Evolutionary conservation across 139 green algal genomes (phyloP), one percentile per base, ranked within the genome.

Genomic region (Tetradesmus lagerheimii): DNA sequence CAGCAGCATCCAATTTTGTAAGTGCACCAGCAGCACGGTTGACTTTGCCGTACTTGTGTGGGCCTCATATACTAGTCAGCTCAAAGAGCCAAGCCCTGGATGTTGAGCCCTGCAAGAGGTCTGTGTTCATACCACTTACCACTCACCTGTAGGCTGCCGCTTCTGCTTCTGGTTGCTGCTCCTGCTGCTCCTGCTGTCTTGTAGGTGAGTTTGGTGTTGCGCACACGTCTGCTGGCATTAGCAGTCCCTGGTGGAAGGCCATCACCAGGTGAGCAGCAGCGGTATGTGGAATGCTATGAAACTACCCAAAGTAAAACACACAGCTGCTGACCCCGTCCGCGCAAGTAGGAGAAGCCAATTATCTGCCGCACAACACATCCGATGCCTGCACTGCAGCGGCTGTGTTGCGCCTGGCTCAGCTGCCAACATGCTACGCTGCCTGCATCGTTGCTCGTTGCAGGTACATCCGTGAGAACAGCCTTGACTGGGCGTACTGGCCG

Each of bases 401-500:
- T 38, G 74, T 37, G 74, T 9, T 25, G 2, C 15, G 15, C 74
- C 15, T 38, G 0, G 4, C 23, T 20, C 35, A n/a, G n/a, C n/a
- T n/a, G n/a, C 25, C 74, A 80, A 39, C 39, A 43, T 31, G 8
- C n/a, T 23, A 1, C 4, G n/a, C 9, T 38, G 29, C 71, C 18
- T 77, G 66, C 66, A 18, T 5, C 23, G 67, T 20, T 80, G 20
- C 11, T 15, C 20, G 75, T 4, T 15, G 75, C 34, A 87, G 77
- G 5, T 91, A 87, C 38, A 87, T 91, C 37, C 43, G 18, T 29
- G 87, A 86, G 53, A 31, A 35, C 25, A 53, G 78, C 78, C 37
- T 91, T 11, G 87, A 91, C 77, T 91, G 87, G 87, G 66, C 23
- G 57, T 91, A 87, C 38, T 91, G 87, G 87, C 53, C 78, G 14